Percentiles rank a stretch among this genome's conserved stretches.
Conservation (phyloP, 208 protist genomes). For the Blastocrithidia nonstop region DNA sequence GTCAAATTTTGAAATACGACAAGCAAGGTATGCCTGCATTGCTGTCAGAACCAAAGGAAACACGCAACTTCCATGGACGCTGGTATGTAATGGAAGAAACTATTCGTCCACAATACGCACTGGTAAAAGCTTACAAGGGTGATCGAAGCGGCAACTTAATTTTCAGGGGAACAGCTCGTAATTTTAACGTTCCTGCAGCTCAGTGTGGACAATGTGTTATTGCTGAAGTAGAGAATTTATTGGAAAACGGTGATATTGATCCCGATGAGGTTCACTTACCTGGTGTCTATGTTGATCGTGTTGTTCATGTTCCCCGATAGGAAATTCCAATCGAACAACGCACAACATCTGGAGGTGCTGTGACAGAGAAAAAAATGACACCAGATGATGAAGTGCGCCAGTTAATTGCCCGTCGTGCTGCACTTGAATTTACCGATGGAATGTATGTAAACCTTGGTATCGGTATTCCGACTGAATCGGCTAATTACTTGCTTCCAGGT, state of each 20-base stretch:
- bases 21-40: conserved; percentile 58
- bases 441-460: conserved; percentile 96
- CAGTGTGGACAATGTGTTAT: conserved; percentile 84
- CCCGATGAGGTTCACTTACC: conserved; percentile 91
- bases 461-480: conserved; percentile 91
- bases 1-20: conserved; percentile 90
- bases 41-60: conserved; percentile 63
- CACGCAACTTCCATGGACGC: conserved; percentile 74
- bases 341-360: conserved; percentile 13
- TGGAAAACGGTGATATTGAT: conserved; percentile 84
- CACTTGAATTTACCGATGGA: conserved; percentile 90
- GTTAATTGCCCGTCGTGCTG: conserved; percentile 86
- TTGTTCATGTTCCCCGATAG: conserved; percentile 59
- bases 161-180: conserved; percentile 86
- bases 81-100: conserved; percentile 87
- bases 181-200: conserved; percentile 90
- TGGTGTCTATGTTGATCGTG: conserved; percentile 88
- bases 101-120: conserved; percentile 83
- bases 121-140: conserved; percentile 92
- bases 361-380: conserved; percentile 21
- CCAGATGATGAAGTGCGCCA: conserved; percentile 35
- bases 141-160: conserved; percentile 76
- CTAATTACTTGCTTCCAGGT: conserved; percentile 79
- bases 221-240: conserved; percentile 92
- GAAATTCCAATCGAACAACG: conserved; percentile 34